Conservation (phyloP, 2,329 filamentous ascomycete species). For the Cladophialophora immunda region DNA sequence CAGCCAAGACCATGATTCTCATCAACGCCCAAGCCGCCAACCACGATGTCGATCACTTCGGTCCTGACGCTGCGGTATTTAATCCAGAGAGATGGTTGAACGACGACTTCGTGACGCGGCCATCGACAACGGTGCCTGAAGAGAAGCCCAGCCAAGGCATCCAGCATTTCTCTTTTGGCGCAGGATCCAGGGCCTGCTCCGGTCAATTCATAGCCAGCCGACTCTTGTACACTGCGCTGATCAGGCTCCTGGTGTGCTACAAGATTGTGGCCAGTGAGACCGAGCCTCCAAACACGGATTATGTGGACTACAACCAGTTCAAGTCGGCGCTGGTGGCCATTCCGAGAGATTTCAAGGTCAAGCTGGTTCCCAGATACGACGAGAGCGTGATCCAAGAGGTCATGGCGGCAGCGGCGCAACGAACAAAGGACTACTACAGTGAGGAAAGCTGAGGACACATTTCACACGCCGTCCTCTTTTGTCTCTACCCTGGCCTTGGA, state of each 20-base stretch:
- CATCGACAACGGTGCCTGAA: constrained; percentile 46
- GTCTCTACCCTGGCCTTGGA: not conserved
- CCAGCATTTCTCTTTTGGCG: constrained; percentile 65
- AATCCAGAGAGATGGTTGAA: constrained; percentile 72
- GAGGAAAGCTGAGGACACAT: constrained; percentile 17
- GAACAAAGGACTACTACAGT: constrained; percentile 36
- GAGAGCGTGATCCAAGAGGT: constrained; percentile 35
- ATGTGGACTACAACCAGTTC: constrained; percentile 69
- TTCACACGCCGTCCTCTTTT: not conserved
- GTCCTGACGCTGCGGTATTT: constrained; percentile 62
- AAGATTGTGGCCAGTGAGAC: constrained; percentile 60
- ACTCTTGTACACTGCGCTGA: constrained; percentile 63
- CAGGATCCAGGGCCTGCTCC: constrained; percentile 66
- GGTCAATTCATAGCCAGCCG: constrained; percentile 66
- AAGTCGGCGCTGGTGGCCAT: constrained; percentile 69
- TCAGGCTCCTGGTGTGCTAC: constrained; percentile 64
- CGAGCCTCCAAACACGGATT: constrained; percentile 67
- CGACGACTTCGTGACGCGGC: constrained; percentile 44
- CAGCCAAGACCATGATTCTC: constrained; percentile 76
- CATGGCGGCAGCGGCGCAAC: constrained; percentile 31
- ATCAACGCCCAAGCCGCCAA: constrained; percentile 78
- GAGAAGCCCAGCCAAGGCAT: constrained; percentile 59
- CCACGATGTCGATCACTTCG: constrained; percentile 71
- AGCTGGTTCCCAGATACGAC: constrained; percentile 61
- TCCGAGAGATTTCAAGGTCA: constrained; percentile 66